A percentile compares a stretch with the other conserved stretches of the same genome.
Evolutionary conservation across 805 yeast genomes (phyloP).

Genomic region (Cyberlindnera misumaiensis): DNA sequence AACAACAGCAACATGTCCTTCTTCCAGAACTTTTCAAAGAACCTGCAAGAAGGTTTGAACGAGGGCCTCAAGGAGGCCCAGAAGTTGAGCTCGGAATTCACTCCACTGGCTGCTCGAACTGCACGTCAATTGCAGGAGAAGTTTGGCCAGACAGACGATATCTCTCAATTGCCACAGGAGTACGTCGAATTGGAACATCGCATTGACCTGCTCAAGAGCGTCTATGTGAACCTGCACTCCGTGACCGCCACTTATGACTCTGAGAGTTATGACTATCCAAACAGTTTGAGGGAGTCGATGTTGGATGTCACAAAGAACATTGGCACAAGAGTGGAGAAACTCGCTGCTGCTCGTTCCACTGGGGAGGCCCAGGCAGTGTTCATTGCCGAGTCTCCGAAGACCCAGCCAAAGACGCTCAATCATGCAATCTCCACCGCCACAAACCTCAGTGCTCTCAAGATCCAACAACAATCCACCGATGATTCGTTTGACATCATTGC

Average conservation of each 20-base stretch:
- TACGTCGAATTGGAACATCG: slow-evolving; percentile 67
- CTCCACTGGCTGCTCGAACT: slow-evolving; percentile 77
- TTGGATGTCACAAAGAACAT: slow-evolving; percentile 63
- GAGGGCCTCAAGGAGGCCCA: slow-evolving; percentile 34
- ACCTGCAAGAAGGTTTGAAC: slow-evolving; percentile 21
- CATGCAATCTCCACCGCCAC: slow-evolving; percentile 79
- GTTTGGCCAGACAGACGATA: slow-evolving; percentile 74
- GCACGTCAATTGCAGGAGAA: slow-evolving; percentile 72
- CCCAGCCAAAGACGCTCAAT: slow-evolving; percentile 69
- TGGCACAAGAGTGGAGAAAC: slow-evolving; percentile 54
- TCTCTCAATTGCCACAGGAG: slow-evolving; percentile 79
- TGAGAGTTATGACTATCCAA: slow-evolving; percentile 82
- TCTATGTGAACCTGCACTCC: slow-evolving; percentile 51
- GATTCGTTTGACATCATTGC: slow-evolving; percentile 46
- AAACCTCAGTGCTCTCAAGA: slow-evolving; percentile 32
- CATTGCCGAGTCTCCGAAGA: slow-evolving; percentile 43
- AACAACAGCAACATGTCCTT: slow-evolving; percentile 19
- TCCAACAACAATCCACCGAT: slow-evolving; percentile 26
- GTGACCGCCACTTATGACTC: slow-evolving; percentile 55
- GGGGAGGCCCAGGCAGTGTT: slow-evolving; percentile 74
- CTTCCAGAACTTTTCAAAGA: slow-evolving; percentile 25
- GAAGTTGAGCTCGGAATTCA: slow-evolving; percentile 46
- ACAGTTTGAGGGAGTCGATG: slow-evolving; percentile 65
- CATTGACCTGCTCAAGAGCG: slow-evolving; percentile 64
- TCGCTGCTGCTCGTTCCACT: slow-evolving; percentile 67